Percentiles rank a stretch among this genome's conserved stretches.
phyloP scores from a whole-genome alignment of 2,329 filamentous ascomycete genomes.

The Alternaria brassicicola region DNA sequence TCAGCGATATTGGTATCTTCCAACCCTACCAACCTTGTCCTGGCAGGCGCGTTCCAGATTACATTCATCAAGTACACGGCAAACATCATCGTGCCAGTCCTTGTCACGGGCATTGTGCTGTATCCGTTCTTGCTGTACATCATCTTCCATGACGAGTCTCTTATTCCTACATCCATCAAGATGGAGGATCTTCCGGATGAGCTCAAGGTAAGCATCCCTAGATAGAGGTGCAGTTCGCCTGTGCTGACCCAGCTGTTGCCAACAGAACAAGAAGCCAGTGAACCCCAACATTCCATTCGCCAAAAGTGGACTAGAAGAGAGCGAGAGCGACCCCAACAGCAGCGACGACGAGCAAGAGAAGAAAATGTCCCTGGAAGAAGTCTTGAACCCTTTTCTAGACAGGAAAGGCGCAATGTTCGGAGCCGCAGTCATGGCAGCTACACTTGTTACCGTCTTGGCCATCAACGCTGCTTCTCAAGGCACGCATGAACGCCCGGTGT shows the following conservation, averaged over 20 bases:
- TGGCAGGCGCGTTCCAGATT: constrained; percentile 74
- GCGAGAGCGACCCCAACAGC: constrained; percentile 54
- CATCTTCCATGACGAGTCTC: constrained; percentile 67
- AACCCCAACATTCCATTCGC: constrained; percentile 76
- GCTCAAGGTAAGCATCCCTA: constrained; percentile 41
- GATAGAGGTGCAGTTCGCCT: background rate
- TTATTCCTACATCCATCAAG: constrained; percentile 70
- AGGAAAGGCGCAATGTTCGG: constrained; percentile 69
- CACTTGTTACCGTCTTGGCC: constrained; percentile 68
- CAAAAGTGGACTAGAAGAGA: constrained; percentile 60
- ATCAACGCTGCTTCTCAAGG: constrained; percentile 66
- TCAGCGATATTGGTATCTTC: constrained; percentile 79
- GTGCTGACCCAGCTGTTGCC: background rate
- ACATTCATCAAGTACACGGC: constrained; percentile 75
- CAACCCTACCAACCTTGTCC: constrained; percentile 77
- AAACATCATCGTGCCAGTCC: constrained; percentile 77
- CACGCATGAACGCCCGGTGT: constrained; percentile 63
- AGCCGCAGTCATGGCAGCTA: constrained; percentile 68
- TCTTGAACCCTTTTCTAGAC: constrained; percentile 77
- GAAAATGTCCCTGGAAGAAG: constrained; percentile 69
- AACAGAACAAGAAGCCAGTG: constrained; percentile 59
- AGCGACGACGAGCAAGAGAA: constrained; percentile 58
- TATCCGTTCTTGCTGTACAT: constrained; percentile 74
- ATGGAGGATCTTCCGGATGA: constrained; percentile 71
- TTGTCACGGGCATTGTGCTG: constrained; percentile 69